Evolutionary conservation across 192 early-diverging fungal genomes (phyloP), one percentile per base, ranked within the genome.

Genomic region (Entomortierella beljakovae): DNA sequence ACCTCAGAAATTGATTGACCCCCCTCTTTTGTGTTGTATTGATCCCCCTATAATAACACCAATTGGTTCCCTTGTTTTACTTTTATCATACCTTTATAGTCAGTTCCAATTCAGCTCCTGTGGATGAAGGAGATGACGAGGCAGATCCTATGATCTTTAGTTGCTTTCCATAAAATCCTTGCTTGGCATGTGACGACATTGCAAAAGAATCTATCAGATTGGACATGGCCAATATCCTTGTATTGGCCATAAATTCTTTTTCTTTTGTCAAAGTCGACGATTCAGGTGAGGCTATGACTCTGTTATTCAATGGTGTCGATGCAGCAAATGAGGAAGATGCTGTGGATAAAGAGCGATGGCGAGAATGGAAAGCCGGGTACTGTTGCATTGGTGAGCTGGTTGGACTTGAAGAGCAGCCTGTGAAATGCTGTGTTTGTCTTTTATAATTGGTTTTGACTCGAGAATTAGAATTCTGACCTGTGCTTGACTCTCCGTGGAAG

Each of bases 161-260:
- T n/a, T 79, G 75, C 32, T 79, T 79, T 13, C 75, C 68, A 42
- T 79, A 79, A 28, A 58, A 79, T 29, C 75, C 75, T 42, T 79
- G 75, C 38, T 70, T 79, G 18, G 61, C 28, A 25, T 79, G 75
- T 10, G 75, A 40, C 18, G 50, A 16, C 9, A 57, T 61, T 15
- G 62, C 38, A 32, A 79, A 69, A 23, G 75, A 69, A 22, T 79
- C 75, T 18, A 79, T 70, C 34, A 79, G 33, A 20, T 64, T 79
- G 22, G 67, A 70, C 66, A 79, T 69, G 55, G 75, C 75, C 49
- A 70, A 35, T 22, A 79, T 79, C 9, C 75, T 55, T 6, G 67
- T 61, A 49, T 79, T 79, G 53, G 75, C 67, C 75, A 79, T 79
- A 16, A 79, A 79, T 43, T 79, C 75, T 38, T 79, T 79, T 42